A percentile compares a stretch with the other conserved stretches of the same genome.
phyloP scores from a whole-genome alignment of 2,329 filamentous ascomycete genomes.

The Colletotrichum phormii region DNA sequence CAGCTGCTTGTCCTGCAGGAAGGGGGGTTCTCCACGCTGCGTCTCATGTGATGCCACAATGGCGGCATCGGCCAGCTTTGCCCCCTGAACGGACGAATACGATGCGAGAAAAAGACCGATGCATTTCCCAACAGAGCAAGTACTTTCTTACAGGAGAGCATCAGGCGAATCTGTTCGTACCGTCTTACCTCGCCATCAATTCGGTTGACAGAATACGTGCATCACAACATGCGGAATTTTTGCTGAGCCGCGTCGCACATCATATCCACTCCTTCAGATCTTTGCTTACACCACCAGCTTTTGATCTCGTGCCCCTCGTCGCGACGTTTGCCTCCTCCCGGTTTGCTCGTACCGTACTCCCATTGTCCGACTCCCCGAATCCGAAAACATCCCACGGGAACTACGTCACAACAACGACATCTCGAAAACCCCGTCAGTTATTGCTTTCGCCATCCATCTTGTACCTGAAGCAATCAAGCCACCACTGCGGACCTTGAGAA shows the following conservation, averaged over 20 bases:
- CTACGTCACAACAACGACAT: constrained; percentile 33
- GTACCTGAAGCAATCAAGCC: background rate
- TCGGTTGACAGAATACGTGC: constrained; percentile 21
- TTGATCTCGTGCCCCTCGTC: constrained; percentile 25
- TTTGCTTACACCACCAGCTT: background rate
- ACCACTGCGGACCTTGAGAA: constrained; percentile 9
- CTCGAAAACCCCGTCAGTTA: background rate
- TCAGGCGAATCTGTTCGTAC: background rate
- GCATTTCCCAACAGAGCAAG: constrained; percentile 27
- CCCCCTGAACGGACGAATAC: constrained; percentile 23
- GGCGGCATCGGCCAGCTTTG: background rate
- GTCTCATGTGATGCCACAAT: constrained; percentile 26
- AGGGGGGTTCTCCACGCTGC: background rate
- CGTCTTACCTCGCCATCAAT: constrained; percentile 8
- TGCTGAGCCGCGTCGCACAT: background rate
- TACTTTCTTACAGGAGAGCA: constrained; percentile 6
- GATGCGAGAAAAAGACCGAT: constrained; percentile 28
- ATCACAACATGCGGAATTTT: constrained; percentile 30
- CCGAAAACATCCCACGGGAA: constrained; percentile 14
- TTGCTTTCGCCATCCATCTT: background rate
- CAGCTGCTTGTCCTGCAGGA: constrained; percentile 9
- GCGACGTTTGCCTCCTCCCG: constrained; percentile 5
- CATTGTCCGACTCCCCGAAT: background rate
- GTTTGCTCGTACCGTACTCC: constrained; percentile 11
- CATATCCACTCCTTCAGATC: constrained; percentile 1